Base-by-base conservation (phyloP, 768 basidiomycete genomes). In the Russula dissimulans region DNA sequence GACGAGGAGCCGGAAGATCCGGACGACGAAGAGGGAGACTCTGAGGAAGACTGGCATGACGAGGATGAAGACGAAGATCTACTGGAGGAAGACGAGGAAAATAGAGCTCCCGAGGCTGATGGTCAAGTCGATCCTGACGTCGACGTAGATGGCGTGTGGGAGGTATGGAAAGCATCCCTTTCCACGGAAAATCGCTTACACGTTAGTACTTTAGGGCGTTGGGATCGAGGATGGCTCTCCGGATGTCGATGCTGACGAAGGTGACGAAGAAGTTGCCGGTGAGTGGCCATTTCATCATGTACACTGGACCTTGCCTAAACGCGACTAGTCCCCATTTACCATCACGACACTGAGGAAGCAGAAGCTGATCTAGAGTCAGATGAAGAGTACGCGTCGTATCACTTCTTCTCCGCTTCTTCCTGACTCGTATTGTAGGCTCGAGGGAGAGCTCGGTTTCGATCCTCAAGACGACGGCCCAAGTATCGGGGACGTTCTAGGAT, bases 41-140 rank as follows among this genome's bases (percentile, higher is more conserved):
- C 79, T 18, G 82, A 83, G 58, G 79, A 82, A 57, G 79, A 71
- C 36, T 91, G 89, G 82, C 76, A 77, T 14, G 80, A 79, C 61
- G 80, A 77, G 32, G 85, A 84, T n/a, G 85, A 85, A 34, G 86
- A 85, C 38, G 85, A 85, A 44, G 87, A 84, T 60, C 76, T 76
- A 58, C 75, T 78, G 9, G 70, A 68, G 43, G 68, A 74, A 44
- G 71, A 67, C 14, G 72, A 71, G 1, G 75, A 72, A n/a, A 74
- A 71, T 15, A 71, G 69, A 5, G 71, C 69, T 6, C 72, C 69
- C 3, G 71, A 71, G 12, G 69, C 70, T 29, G 73, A 72, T 18
- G 71, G 71, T 2, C 72, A 75, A 56, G 76, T 71, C 17, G 74
- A 75, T 38, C 73, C 63, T n/a, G 73, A 71, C 29, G 77, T 79